Evolutionary conservation across 345 rosid species (phyloP).

Genomic region (Psidium guajava): DNA sequence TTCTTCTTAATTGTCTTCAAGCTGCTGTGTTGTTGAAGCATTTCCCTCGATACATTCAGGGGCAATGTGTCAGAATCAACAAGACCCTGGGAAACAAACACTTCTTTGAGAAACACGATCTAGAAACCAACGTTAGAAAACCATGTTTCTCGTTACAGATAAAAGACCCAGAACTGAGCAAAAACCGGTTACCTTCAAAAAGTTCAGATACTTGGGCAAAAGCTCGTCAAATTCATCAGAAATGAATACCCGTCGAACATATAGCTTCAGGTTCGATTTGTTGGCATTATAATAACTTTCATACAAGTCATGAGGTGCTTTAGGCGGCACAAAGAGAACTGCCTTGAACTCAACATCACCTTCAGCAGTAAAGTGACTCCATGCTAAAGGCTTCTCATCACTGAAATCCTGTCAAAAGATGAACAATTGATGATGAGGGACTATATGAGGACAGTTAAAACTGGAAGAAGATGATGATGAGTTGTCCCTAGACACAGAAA

Average conservation of each 20-base stretch:
- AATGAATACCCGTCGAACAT: conserved; percentile 94
- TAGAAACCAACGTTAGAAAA: background rate
- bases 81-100: conserved; percentile 63
- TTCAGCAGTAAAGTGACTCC: conserved; percentile 96
- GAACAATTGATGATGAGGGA: background rate
- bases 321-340: conserved; percentile 87
- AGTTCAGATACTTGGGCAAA: conserved; percentile 85
- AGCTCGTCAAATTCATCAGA: conserved; percentile 98
- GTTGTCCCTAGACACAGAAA: background rate
- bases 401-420: conserved; percentile 52
- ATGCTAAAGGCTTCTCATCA: conserved; percentile 76
- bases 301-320: conserved; percentile 86
- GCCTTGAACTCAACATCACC: conserved; percentile 98
- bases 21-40: conserved; percentile 96
- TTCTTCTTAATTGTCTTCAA: conserved; percentile 97
- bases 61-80: conserved; percentile 96
- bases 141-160: background rate
- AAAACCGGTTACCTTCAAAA: conserved; percentile 50
- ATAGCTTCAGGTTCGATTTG: conserved; percentile 85
- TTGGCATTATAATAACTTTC: conserved; percentile 87
- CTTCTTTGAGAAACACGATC: background rate
- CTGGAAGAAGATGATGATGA: background rate
- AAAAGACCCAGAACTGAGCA: background rate
- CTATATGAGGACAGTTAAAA: background rate
- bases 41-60: conserved; percentile 90